Percentiles rank a stretch among this genome's conserved stretches.
Evolutionary conservation across 345 rosid genomes (phyloP).

Genomic region (Abelmoschus esculentus): DNA sequence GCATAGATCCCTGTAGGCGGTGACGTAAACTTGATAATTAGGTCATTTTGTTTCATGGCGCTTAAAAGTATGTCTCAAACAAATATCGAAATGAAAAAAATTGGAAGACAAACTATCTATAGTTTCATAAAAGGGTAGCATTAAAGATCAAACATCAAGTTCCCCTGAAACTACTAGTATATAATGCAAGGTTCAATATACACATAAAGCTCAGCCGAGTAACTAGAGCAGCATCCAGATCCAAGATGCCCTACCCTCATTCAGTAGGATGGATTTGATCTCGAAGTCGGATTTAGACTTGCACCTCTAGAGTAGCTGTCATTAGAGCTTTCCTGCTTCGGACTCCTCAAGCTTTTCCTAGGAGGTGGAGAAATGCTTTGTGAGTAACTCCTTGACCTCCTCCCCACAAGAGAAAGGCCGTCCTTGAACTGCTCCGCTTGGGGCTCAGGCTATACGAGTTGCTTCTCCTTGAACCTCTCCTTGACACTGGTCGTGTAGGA

Average conservation of each 20-base stretch:
- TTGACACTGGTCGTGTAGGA: conserved; percentile 6
- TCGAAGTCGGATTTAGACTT: conserved; percentile 38
- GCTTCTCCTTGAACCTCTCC: conserved; percentile 28
- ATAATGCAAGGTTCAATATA: no score
- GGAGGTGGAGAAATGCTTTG: conserved; percentile 25
- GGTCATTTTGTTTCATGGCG: no score
- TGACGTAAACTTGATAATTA: no score
- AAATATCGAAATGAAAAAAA: no score
- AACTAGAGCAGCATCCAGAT: not conserved
- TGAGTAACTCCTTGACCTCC: not conserved
- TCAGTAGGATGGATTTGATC: conserved; percentile 38
- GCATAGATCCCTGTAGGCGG: no score
- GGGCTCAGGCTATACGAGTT: conserved; percentile 16
- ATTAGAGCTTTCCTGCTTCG: not conserved
- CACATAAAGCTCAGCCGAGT: not conserved
- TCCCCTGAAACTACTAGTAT: no score
- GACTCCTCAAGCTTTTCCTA: conserved; percentile 18
- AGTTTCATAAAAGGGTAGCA: no score
- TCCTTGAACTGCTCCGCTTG: conserved; percentile 13
- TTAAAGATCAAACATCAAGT: no score
- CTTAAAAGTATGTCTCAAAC: no score
- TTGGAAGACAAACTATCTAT: no score
- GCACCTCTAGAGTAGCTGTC: conserved; percentile 29
- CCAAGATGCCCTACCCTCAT: not conserved
- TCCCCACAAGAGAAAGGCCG: not conserved